Evolutionary conservation across 106 monocot genomes (phyloP).

Genomic region (Acorus calamus): DNA sequence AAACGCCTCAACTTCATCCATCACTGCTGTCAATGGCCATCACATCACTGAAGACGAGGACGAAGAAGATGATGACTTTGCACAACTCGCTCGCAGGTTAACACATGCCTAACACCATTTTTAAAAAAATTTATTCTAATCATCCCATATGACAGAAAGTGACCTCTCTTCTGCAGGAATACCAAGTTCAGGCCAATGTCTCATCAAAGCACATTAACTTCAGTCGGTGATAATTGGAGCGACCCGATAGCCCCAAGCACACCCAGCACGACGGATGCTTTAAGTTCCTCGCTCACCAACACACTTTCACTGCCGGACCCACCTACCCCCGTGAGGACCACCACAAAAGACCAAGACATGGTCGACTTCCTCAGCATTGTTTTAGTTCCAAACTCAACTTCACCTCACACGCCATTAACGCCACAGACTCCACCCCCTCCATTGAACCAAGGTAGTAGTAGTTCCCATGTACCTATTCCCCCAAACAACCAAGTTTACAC

Average conservation of each 20-base stretch:
- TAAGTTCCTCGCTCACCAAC: constrained; percentile 21
- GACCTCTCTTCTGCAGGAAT: constrained; percentile 31
- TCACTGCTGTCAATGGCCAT: neutral
- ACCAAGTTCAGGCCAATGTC: constrained; percentile 20
- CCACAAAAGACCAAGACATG: constrained; percentile 59
- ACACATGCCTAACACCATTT: neutral
- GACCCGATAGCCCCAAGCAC: constrained; percentile 2
- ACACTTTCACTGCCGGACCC: constrained; percentile 44
- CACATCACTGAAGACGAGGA: constrained; percentile 21
- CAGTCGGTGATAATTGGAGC: constrained; percentile 13
- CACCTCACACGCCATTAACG: constrained; percentile 37
- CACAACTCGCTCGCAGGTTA: constrained; percentile 67
- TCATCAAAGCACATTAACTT: constrained; percentile 6
- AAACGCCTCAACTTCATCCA: constrained; percentile 4
- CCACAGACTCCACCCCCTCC: no score
- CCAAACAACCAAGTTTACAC: no score
- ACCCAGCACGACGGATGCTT: constrained; percentile 19
- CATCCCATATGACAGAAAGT: no score
- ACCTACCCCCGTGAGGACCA: constrained; percentile 34
- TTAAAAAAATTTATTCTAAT: neutral
- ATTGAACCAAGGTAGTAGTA: no score
- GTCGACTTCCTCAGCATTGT: constrained; percentile 67
- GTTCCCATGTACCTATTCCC: no score
- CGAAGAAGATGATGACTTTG: constrained; percentile 62
- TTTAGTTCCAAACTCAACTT: constrained; percentile 34